Evolutionary conservation across 345 rosid species (phyloP), one percentile per base, ranked within the genome.

Genomic region (Euphorbia peplus): DNA sequence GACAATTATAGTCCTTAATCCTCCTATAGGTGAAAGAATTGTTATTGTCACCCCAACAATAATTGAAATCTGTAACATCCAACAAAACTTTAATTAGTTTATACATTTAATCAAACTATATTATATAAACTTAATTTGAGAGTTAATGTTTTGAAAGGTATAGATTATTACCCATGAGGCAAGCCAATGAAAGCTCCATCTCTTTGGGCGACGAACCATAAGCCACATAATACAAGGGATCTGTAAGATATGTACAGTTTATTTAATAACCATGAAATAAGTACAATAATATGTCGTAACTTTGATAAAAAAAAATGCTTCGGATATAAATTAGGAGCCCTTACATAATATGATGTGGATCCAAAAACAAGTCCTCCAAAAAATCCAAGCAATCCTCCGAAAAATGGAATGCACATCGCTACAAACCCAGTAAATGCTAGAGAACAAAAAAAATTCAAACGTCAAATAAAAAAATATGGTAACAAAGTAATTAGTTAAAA

Each of bases 181-280:
- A 16, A 65, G 10, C 84, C 84, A 81, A 25, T 73, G 75, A 18
- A 62, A 42, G 64, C 79, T 77, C 60, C 47, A 69, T 70, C 4
- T 50, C 62, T 22, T 72, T 22, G 90, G 90, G 63, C 72, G 66
- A 37, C 72, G 63, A 39, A 86, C 48, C 19, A 57, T 15, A 42
- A 86, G 73, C 88, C 87, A 84, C 56, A 84, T 86, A 59, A 83
- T 76, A 79, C 88, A 81, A 67, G 88, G 87, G 39, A 86, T 52
- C 91, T 86, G 76, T 57, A 48, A 12, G 14, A 4, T 51, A 51
- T 51, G 19, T 50, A 51, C 19, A 53, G 2, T 5, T 39, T 46
- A 2, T 46, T 10, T 46, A 9, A 35, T 35, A 35, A 3, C 39
- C 18, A 2, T 2, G 10, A 46, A 46, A 46, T 46, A 9, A 46